phyloP scores from a whole-genome alignment of 768 basidiomycete genomes.

The Cystofilobasidium bisporidii region DNA sequence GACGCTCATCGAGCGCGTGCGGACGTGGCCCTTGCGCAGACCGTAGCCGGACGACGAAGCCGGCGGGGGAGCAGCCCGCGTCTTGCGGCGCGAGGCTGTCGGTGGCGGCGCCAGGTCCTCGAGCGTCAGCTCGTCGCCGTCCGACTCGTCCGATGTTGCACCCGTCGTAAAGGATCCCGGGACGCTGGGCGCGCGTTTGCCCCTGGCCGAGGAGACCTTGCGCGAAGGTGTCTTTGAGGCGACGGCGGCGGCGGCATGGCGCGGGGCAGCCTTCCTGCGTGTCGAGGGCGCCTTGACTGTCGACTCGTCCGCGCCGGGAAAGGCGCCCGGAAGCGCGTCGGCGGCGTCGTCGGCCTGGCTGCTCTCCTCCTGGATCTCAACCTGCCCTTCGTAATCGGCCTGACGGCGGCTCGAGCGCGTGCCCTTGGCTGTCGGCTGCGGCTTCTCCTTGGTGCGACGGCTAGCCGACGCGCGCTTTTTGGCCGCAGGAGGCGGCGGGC shows the following conservation, averaged over 20 bases:
- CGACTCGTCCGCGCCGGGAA: background rate
- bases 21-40: conserved; percentile 1
- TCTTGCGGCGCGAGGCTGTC: background rate
- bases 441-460: background rate
- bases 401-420: background rate
- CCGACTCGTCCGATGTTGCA: background rate
- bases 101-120: background rate
- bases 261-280: background rate
- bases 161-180: conserved; percentile 1
- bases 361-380: background rate
- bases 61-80: background rate
- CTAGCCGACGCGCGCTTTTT: background rate
- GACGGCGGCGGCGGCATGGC: too few species aligned
- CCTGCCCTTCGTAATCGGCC: background rate
- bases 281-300: background rate
- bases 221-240: too few species aligned
- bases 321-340: background rate
- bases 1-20: conserved; percentile 4
- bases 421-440: background rate
- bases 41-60: conserved; percentile 3
- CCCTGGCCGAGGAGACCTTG: background rate
- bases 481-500: background rate
- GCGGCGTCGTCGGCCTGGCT: background rate
- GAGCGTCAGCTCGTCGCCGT: background rate
- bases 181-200: background rate